phyloP scores from a whole-genome alignment of 148 eudicot genomes.

The Rhododendron molle region DNA sequence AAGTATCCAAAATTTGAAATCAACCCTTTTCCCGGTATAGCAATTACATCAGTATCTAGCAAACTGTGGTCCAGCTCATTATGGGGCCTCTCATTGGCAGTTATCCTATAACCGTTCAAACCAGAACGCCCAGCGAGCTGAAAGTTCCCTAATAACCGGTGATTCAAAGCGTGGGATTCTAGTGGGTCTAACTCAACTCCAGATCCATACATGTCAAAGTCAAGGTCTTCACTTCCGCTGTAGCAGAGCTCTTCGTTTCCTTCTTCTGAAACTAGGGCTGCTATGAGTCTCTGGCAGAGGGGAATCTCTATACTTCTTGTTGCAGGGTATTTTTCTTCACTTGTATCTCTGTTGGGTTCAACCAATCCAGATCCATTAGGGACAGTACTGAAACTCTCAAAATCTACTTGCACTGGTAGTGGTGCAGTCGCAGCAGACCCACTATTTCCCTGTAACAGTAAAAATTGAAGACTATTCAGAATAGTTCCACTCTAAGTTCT shows the following conservation, averaged over 20 bases:
- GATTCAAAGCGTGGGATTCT: conserved; percentile 23
- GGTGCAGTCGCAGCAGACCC: conserved; percentile 16
- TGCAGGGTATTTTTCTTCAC: conserved; percentile 19
- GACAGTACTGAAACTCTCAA: conserved; percentile 19
- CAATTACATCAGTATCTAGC: conserved; percentile 18
- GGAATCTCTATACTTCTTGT: conserved; percentile 25
- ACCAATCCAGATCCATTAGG: conserved; percentile 28
- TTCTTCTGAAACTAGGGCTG: conserved; percentile 66
- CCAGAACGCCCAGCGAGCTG: conserved; percentile 26
- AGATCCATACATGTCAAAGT: conserved; percentile 25
- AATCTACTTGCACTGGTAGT: conserved; percentile 22
- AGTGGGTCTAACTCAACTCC: conserved; percentile 28
- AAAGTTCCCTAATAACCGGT: conserved; percentile 23
- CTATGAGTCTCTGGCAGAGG: conserved; percentile 48
- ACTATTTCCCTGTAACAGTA: conserved; percentile 26
- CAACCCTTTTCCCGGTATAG: conserved; percentile 25
- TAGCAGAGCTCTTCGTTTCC: conserved; percentile 28
- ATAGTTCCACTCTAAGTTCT: background rate
- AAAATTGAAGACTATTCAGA: conserved; percentile 6
- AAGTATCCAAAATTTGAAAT: conserved; percentile 17
- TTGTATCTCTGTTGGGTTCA: conserved; percentile 18
- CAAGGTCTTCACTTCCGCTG: conserved; percentile 25
- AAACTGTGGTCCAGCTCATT: conserved; percentile 28
- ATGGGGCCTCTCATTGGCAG: conserved; percentile 27
- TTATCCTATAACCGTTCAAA: conserved; percentile 34